Base-by-base conservation (phyloP, 225 moss, liverwort and hornwort species). In the Ulota crispa region DNA sequence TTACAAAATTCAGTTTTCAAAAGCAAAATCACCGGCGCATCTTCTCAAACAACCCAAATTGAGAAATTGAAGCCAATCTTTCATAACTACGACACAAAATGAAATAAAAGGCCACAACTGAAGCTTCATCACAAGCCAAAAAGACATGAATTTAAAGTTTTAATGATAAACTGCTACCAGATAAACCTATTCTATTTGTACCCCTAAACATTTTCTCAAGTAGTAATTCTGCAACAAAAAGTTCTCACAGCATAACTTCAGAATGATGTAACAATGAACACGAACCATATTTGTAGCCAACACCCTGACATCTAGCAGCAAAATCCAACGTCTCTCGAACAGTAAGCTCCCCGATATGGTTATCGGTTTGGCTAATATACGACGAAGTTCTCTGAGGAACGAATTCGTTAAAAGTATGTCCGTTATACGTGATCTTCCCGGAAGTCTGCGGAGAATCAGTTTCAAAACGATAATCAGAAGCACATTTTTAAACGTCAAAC, bases 321-420 rank as follows among this genome's bases (percentile, higher is more conserved):
- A 96, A 96, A 78, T 96, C 96, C 34, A 96, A 84, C 10, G 96
- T 96, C 72, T 96, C 96, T 36, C 96, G 96, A 39, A 96, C 96
- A 7, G 96, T 96, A 27, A 96, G 93, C 79, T 96, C 96, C 64
- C 93, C 96, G 27, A 94, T 96, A 60, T 96, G 96, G 39, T 89
- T 92, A 72, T 96, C 96, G 7, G 83, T 85, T 86, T 96, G 96
- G 55, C 96, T 84, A 20, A 96, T 89, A 59, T 96, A 96, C 5
- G 93, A 88, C 59, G 92, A 82, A 24, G 96, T 94, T 64, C 94
- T 91, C 86, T 96, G 96, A 56, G 96, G 89, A 65, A 93, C 77
- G 73, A 96, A 96, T 64, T 92, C 91, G 23, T 85, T 32, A 78
- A 96, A 68, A 13, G 47, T 67, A 77, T 93, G 91, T 53, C 96